Conservation (phyloP, 352 stramenopile genomes). For the Blastocystis hominis region DNA sequence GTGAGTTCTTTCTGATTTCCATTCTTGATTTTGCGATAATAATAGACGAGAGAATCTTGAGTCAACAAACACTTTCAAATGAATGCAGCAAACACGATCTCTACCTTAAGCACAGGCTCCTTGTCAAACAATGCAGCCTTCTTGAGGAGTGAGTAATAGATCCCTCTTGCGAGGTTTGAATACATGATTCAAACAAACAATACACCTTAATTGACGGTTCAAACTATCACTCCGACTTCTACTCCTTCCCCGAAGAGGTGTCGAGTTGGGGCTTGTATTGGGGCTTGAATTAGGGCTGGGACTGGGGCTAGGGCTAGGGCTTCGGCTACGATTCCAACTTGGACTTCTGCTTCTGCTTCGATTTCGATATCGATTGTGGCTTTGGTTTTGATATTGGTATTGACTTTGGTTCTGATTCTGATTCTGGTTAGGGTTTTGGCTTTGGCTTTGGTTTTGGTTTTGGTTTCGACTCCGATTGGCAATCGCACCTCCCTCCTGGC, state of each 20-base stretch:
- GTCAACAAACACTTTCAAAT: not conserved
- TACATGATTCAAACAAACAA: not conserved
- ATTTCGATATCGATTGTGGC: too few species aligned
- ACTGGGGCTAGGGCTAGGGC: not conserved
- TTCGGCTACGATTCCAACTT: not conserved
- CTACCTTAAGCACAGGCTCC: constrained; percentile 20
- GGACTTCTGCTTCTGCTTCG: not conserved
- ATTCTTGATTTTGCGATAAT: not conserved
- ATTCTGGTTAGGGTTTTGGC: too few species aligned
- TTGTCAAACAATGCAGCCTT: constrained; percentile 28
- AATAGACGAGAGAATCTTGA: not conserved
- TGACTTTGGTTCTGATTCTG: too few species aligned
- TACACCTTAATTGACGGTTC: too few species aligned
- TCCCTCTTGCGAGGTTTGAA: not conserved
- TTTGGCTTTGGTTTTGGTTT: too few species aligned
- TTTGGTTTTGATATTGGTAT: too few species aligned
- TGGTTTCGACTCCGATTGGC: too few species aligned
- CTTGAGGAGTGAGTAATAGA: not conserved
- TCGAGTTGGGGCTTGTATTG: not conserved
- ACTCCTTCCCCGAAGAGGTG: not conserved
- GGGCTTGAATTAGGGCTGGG: not conserved
- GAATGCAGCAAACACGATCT: not conserved
- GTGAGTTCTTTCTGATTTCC: not conserved
- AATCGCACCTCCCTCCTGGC: too few species aligned
- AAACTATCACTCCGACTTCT: too few species aligned